A percentile compares a stretch with the other conserved stretches of the same genome.
phyloP scores from a whole-genome alignment of 2,329 filamentous ascomycete species.

The Penicillium sp. region DNA sequence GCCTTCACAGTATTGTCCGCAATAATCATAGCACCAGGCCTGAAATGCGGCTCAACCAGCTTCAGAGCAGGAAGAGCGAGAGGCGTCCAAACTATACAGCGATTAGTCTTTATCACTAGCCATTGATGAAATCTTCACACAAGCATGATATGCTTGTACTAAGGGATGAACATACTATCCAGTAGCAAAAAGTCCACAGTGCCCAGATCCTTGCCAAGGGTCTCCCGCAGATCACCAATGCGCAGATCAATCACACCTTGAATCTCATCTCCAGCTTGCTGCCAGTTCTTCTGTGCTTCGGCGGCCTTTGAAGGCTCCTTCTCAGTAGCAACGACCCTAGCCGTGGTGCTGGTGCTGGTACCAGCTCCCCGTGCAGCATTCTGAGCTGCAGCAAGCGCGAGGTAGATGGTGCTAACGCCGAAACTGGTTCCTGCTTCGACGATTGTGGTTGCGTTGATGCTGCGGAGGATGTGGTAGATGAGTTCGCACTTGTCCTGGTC shows the following conservation, averaged over 20 bases:
- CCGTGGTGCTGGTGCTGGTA: slow-evolving; percentile 13
- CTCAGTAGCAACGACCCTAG: slow-evolving; percentile 61
- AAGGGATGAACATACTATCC: slow-evolving; percentile 54
- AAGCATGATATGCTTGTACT: no score
- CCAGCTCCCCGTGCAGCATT: slow-evolving; percentile 34
- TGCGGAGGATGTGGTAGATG: slow-evolving; percentile 55
- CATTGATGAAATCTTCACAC: no score
- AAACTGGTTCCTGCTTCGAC: slow-evolving; percentile 64
- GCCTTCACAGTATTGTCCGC: slow-evolving; percentile 18
- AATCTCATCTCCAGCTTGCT: slow-evolving; percentile 50
- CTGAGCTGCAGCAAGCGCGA: slow-evolving; percentile 57
- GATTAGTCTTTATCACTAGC: not conserved
- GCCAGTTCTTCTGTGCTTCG: slow-evolving; percentile 56
- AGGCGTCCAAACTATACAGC: slow-evolving; percentile 53
- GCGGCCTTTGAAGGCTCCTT: slow-evolving; percentile 57
- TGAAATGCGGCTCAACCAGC: slow-evolving; percentile 13
- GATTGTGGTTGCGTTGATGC: slow-evolving; percentile 51
- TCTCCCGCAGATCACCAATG: slow-evolving; percentile 59
- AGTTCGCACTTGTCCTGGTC: slow-evolving; percentile 60
- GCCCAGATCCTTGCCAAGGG: slow-evolving; percentile 50
- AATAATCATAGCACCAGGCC: slow-evolving; percentile 17
- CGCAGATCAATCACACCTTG: slow-evolving; percentile 56
- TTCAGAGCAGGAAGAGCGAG: slow-evolving; percentile 49
- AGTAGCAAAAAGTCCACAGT: slow-evolving; percentile 59
- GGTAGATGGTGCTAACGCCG: slow-evolving; percentile 63